Conservation (phyloP, 2,329 filamentous ascomycete species). For the Leptographium flavum region DNA sequence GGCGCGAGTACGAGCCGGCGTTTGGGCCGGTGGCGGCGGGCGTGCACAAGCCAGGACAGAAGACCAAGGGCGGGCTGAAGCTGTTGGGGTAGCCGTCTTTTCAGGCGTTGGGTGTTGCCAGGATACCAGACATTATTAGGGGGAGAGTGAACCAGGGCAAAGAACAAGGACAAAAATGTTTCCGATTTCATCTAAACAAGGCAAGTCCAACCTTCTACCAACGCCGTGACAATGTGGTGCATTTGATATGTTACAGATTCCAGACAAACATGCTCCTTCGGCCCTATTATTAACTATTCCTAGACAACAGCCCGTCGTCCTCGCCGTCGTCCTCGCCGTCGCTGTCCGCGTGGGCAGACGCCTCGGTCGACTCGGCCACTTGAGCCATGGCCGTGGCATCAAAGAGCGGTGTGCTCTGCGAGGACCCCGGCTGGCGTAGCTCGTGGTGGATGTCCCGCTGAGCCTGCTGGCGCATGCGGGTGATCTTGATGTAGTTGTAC, state of each 20-base stretch:
- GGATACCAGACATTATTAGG: too few relatives aligned
- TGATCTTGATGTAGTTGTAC: slow-evolving; percentile 93
- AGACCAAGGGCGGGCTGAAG: slow-evolving; percentile 52
- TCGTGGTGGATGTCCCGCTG: slow-evolving; percentile 32
- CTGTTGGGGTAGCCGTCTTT: slow-evolving; percentile 35
- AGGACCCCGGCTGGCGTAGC: slow-evolving; percentile 18
- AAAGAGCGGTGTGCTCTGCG: background rate
- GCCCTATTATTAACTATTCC: too few relatives aligned
- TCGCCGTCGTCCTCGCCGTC: slow-evolving; percentile 10
- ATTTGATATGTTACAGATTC: background rate
- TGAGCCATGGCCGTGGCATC: background rate
- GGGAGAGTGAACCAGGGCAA: background rate
- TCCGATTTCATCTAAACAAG: too few relatives aligned
- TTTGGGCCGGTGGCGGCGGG: slow-evolving; percentile 38
- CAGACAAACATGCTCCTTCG: too few relatives aligned
- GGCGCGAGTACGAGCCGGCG: slow-evolving; percentile 30
- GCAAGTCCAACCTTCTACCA: background rate
- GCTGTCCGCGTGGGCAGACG: background rate
- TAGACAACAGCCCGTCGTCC: too few relatives aligned
- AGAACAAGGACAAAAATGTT: background rate
- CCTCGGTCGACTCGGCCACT: background rate
- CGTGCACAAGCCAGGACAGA: slow-evolving; percentile 42
- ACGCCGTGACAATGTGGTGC: background rate
- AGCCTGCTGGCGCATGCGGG: slow-evolving; percentile 73
- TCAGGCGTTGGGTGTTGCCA: background rate